Base-by-base conservation (phyloP, 495 filamentous ascomycete species). In the Hypoxylon cercidicola region DNA sequence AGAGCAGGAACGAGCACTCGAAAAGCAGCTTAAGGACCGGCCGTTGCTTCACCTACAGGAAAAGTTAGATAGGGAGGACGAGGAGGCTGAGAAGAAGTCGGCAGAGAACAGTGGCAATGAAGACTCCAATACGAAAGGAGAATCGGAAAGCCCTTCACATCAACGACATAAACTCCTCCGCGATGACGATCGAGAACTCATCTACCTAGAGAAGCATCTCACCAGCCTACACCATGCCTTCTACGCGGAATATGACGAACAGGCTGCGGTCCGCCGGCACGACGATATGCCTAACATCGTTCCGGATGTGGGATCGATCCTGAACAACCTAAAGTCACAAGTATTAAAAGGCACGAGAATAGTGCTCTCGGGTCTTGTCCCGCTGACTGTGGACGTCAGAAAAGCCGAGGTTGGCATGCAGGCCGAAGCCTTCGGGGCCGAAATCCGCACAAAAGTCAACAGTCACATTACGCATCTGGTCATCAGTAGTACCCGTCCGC, bases 11-110 rank as follows among this genome's bases (percentile, higher is more conserved):
- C 90, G 93, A 69, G 86, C 88, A 0, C 84, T 99, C 13, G 88
- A 91, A 70, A 91, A 93, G 46, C 95, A 99, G 75, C 85, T 97
- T 6, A 89, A 89, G 55, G 92, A 97, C 48, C 85, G 93, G 8
- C 95, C 95, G 5, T 78, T 99, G 21, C 81, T 96, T 13, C 88
- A 93, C 62, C 87, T 95, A 68, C 95, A 99, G 72, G 90, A 96
- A 57, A 82, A 91, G 68, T 81, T 97, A 32, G 95, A 99, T 65
- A 87, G 88, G 37, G 90, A 93, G 60, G 92, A 95, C 51, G 88
- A 91, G 52, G 79, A 82, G 32, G 82, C 81, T 18, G 87, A 88
- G 52, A 78, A 76, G 43, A 80, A 77, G 3, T 80, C 84, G 9
- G 78, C 78, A 9, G 70, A 78, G 16, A 72, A 74, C 18, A 73